Evolutionary conservation across 169 alveolate genomes (phyloP).

Genomic region (Eimeria praecox): DNA sequence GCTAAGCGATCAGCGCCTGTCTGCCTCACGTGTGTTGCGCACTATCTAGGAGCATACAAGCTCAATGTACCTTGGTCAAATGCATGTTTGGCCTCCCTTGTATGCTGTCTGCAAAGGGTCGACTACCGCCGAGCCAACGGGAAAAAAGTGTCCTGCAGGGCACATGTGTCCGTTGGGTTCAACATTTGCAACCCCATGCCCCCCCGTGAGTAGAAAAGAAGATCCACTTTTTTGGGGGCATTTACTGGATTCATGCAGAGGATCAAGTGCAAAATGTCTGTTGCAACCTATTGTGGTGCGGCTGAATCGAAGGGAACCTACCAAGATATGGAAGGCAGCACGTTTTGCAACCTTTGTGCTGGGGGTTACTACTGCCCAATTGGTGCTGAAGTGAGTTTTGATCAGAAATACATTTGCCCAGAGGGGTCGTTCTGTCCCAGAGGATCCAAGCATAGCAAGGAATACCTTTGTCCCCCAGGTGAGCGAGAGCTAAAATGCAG

Average conservation of each 20-base stretch:
- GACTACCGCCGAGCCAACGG: conserved; percentile 23
- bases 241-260: neutral
- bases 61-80: neutral
- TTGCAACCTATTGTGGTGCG: neutral
- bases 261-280: neutral
- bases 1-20: neutral
- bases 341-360: conserved; percentile 58
- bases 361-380: conserved; percentile 75
- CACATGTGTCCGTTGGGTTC: conserved; percentile 61
- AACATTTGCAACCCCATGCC: conserved; percentile 18
- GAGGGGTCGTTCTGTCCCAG: conserved; percentile 87
- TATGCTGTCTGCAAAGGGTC: conserved; percentile 2
- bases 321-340: conserved; percentile 62
- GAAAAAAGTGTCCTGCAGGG: conserved; percentile 24
- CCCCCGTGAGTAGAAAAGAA: conserved; percentile 1
- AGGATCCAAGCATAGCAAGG: conserved; percentile 77
- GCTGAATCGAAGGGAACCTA: conserved; percentile 33
- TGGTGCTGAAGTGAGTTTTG: conserved; percentile 25
- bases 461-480: conserved; percentile 79
- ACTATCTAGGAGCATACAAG: neutral
- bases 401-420: conserved; percentile 78
- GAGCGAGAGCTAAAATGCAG: neutral
- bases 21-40: neutral
- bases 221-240: neutral
- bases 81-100: neutral